Evolutionary conservation across 768 basidiomycete genomes (phyloP).

Genomic region (Serendipita vermifera): DNA sequence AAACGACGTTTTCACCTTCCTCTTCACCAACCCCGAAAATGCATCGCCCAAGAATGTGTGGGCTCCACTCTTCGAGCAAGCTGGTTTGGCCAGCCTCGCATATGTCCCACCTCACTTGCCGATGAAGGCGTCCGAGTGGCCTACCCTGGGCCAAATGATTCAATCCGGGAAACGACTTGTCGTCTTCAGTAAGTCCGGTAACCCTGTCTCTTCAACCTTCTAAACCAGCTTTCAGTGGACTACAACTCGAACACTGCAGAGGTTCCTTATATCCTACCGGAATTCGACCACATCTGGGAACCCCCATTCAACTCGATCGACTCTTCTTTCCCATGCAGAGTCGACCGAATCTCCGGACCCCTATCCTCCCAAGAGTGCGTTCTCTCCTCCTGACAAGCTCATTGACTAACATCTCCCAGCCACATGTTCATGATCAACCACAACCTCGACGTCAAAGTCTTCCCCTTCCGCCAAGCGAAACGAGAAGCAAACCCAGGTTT

Average conservation of each 20-base stretch:
- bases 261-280: slow-evolving; percentile 42
- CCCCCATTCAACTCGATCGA: slow-evolving; percentile 41
- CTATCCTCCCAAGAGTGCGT: slow-evolving; percentile 29
- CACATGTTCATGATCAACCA: slow-evolving; percentile 52
- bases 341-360: slow-evolving; percentile 39
- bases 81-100: slow-evolving; percentile 31
- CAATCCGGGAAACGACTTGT: slow-evolving; percentile 46
- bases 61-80: slow-evolving; percentile 38
- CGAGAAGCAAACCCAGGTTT: not conserved
- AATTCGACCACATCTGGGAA: slow-evolving; percentile 48
- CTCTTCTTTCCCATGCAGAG: slow-evolving; percentile 38
- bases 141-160: slow-evolving; percentile 50
- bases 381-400: not conserved
- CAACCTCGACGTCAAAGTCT: slow-evolving; percentile 34
- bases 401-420: not conserved
- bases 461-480: slow-evolving; percentile 15
- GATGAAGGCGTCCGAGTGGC: slow-evolving; percentile 40
- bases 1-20: slow-evolving; percentile 49
- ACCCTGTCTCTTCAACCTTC: not conserved
- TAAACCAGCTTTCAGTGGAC: not conserved
- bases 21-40: slow-evolving; percentile 56
- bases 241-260: slow-evolving; percentile 2
- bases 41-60: slow-evolving; percentile 36
- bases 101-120: slow-evolving; percentile 40
- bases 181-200: slow-evolving; percentile 40